These are phyloP conservation scores for Candida oleophila DNA, from an alignment of 805 yeast species.

Conservation along the genomic window DNA sequence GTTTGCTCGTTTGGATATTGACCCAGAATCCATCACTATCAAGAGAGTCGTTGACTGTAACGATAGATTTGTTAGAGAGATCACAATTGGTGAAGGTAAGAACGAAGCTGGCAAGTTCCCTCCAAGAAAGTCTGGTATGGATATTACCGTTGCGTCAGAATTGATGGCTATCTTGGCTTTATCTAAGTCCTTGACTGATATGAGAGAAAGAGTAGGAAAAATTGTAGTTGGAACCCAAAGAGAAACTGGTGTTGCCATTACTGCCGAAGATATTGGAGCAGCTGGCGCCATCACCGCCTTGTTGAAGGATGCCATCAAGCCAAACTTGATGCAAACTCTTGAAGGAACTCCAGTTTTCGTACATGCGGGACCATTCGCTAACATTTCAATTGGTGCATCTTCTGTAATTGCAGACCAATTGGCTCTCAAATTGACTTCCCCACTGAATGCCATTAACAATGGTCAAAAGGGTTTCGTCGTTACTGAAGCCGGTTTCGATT, in stretches of 20 bases:
- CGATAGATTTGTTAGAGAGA: constrained; percentile 85
- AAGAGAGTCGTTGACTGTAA: constrained; percentile 93
- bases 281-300: constrained; percentile 96
- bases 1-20: constrained; percentile 84
- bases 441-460: constrained; percentile 42
- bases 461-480: constrained; percentile 78
- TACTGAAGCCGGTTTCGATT: constrained; percentile 98
- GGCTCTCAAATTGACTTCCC: constrained; percentile 80
- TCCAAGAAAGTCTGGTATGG: constrained; percentile 86
- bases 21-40: constrained; percentile 87
- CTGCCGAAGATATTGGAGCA: constrained; percentile 92
- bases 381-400: constrained; percentile 94
- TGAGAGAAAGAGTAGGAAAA: constrained; percentile 83
- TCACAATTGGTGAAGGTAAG: constrained; percentile 88
- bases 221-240: constrained; percentile 84
- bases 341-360: constrained; percentile 98
- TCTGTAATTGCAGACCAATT: constrained; percentile 91
- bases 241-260: constrained; percentile 72
- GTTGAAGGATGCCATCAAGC: constrained; percentile 94
- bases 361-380: constrained; percentile 98
- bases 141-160: constrained; percentile 94
- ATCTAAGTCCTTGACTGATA: constrained; percentile 71
- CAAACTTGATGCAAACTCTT: constrained; percentile 93
- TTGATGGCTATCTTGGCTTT: constrained; percentile 94
- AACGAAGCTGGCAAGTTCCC: constrained; percentile 79